Conservation (phyloP, 257 asterid genomes). For the Gentiana dahurica region DNA sequence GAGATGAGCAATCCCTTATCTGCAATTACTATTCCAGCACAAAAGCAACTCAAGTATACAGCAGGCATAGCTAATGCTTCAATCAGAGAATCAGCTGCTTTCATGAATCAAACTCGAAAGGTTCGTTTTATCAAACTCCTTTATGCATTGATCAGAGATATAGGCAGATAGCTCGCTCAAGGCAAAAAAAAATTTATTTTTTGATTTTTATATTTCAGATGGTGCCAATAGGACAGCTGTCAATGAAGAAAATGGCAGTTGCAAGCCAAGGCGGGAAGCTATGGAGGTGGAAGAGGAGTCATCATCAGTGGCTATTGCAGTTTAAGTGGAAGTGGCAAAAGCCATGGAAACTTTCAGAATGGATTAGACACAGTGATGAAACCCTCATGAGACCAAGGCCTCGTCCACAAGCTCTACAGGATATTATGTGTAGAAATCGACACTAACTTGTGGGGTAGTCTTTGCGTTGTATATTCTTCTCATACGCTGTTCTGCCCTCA, state of each 20-base stretch:
- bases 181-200: slow-evolving; percentile 5
- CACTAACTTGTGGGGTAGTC: slow-evolving; percentile 39
- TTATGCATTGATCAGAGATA: too few species aligned
- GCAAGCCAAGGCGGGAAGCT: slow-evolving; percentile 93
- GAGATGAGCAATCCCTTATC: slow-evolving; percentile 64
- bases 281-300: slow-evolving; percentile 99
- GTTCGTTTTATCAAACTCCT: slow-evolving; percentile 17
- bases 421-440: slow-evolving; percentile 53
- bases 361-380: slow-evolving; percentile 93
- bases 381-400: slow-evolving; percentile 78
- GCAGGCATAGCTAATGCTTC: slow-evolving; percentile 89
- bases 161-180: too few species aligned
- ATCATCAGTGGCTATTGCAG: slow-evolving; percentile 96
- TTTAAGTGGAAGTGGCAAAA: slow-evolving; percentile 99
- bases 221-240: slow-evolving; percentile 84
- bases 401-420: slow-evolving; percentile 74
- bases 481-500: slow-evolving; percentile 28
- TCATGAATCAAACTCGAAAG: slow-evolving; percentile 78
- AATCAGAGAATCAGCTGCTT: slow-evolving; percentile 59
- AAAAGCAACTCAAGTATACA: slow-evolving; percentile 90
- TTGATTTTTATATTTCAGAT: slow-evolving; percentile 39
- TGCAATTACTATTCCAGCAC: slow-evolving; percentile 91
- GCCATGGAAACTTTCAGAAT: slow-evolving; percentile 97
- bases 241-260: slow-evolving; percentile 80
- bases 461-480: slow-evolving; percentile 30